Conservation (phyloP, 176 grass and related monocot species). For the Eleusine coracana region DNA sequence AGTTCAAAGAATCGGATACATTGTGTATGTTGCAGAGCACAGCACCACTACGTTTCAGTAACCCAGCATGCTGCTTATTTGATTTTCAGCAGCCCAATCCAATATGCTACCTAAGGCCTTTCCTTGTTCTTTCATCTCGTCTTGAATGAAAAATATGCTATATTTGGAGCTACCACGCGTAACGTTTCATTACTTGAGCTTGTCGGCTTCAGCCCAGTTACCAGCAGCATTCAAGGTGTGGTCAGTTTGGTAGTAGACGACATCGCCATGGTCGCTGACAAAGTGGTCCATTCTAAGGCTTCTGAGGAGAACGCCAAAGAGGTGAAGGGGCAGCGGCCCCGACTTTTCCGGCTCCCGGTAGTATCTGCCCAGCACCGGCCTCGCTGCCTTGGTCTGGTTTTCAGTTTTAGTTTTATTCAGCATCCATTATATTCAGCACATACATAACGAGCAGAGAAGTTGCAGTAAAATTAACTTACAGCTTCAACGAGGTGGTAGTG, state of each 20-base stretch:
- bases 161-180: background rate
- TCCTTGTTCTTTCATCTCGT: background rate
- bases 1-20: background rate
- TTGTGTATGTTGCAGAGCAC: background rate
- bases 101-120: background rate
- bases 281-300: constrained; percentile 87
- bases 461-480: constrained; percentile 43
- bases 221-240: constrained; percentile 6
- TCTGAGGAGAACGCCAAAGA: constrained; percentile 60
- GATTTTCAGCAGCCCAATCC: background rate
- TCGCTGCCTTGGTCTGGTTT: constrained; percentile 73
- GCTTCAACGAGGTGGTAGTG: constrained; percentile 90
- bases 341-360: constrained; percentile 79
- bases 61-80: background rate
- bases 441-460: background rate
- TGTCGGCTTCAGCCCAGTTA: background rate
- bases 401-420: background rate
- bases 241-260: constrained; percentile 87
- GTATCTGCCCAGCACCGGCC: constrained; percentile 72
- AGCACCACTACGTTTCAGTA: background rate
- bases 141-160: background rate
- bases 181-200: background rate
- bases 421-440: background rate
- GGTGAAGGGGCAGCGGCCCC: constrained; percentile 66
- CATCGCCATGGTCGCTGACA: constrained; percentile 79